A percentile compares a stretch with the other conserved stretches of the same genome.
Evolutionary conservation across 371 early-diverging fungal genomes (phyloP).

Genomic region (Mortierella sp.): DNA sequence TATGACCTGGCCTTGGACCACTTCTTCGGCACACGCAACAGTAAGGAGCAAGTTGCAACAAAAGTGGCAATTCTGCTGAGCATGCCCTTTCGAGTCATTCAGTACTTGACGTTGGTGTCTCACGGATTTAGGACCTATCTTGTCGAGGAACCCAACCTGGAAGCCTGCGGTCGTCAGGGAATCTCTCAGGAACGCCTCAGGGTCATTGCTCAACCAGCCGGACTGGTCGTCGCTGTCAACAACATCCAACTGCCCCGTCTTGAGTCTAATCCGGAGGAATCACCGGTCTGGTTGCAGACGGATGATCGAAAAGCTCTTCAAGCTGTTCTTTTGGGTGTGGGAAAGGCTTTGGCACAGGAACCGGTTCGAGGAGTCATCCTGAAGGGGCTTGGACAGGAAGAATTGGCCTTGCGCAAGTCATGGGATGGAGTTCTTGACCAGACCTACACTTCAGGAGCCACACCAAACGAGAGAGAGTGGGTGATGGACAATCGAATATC

Average conservation of each 20-base stretch:
- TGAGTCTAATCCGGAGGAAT: constrained; percentile 5
- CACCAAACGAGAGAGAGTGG: not conserved
- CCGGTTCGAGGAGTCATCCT: not conserved
- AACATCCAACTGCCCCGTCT: not conserved
- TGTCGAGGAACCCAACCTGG: constrained; percentile 14
- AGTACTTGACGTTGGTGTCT: constrained; percentile 24
- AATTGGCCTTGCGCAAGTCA: not conserved
- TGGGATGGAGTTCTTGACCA: constrained; percentile 21
- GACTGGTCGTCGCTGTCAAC: constrained; percentile 17
- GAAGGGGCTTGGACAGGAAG: not conserved
- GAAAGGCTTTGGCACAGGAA: constrained; percentile 16
- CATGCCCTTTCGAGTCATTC: constrained; percentile 21
- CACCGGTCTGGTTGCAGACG: constrained; percentile 24
- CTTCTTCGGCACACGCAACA: not conserved
- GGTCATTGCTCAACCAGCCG: constrained; percentile 1
- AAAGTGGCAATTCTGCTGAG: constrained; percentile 21
- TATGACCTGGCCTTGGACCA: constrained; percentile 17
- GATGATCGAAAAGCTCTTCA: constrained; percentile 12
- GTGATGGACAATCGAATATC: constrained; percentile 3
- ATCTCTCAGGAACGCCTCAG: constrained; percentile 15
- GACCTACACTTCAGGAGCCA: not conserved
- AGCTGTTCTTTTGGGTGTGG: constrained; percentile 23
- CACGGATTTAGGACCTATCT: constrained; percentile 33
- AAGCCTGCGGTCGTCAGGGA: constrained; percentile 6
- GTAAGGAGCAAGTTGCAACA: not conserved